Evolutionary conservation across 2,329 filamentous ascomycete genomes (phyloP).

Genomic region (Apiospora koreana): DNA sequence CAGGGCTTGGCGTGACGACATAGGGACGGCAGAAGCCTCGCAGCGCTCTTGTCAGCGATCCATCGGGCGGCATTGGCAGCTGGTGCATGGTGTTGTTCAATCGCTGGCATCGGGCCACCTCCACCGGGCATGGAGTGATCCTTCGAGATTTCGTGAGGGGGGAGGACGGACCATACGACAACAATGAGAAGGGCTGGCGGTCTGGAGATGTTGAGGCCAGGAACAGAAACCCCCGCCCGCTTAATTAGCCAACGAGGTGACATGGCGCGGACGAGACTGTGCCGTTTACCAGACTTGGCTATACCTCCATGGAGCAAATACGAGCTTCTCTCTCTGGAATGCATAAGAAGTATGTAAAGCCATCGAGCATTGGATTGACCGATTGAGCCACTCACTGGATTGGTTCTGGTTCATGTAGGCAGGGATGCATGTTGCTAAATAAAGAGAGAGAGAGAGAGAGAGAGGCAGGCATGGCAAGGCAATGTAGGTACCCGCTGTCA

Average conservation of each 20-base stretch:
- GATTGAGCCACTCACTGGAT: not conserved
- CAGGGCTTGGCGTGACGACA: not conserved
- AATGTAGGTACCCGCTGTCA: not conserved
- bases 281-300: slow-evolving; percentile 6
- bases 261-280: not conserved
- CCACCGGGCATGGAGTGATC: not conserved
- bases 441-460: too few species aligned
- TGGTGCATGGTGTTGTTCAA: not conserved
- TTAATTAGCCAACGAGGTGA: slow-evolving; percentile 5
- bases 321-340: not conserved
- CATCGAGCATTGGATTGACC: not conserved
- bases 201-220: not conserved
- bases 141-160: not conserved
- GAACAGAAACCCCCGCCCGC: not conserved
- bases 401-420: not conserved
- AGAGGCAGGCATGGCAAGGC: not conserved
- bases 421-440: not conserved
- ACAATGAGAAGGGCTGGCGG: not conserved
- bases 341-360: not conserved
- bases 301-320: not conserved
- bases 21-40: not conserved
- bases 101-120: not conserved
- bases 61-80: not conserved
- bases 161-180: too few species aligned
- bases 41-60: not conserved